Conservation (phyloP, 176 grass and related monocot species). For the Melocanna baccifera region DNA sequence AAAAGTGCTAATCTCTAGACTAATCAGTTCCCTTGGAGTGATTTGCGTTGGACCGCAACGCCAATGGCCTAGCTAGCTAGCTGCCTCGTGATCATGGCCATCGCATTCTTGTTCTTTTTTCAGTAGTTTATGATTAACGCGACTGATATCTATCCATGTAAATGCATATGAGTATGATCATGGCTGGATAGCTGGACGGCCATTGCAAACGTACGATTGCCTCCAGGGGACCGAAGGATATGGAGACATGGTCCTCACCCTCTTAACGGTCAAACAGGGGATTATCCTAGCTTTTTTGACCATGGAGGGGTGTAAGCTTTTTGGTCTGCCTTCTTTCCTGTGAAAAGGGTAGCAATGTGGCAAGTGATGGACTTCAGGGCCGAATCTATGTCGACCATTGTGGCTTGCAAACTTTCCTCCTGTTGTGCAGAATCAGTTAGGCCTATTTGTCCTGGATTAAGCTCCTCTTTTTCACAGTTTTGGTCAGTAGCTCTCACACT, state of each 20-base stretch:
- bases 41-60: conserved; percentile 33
- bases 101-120: background rate
- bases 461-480: too few species aligned
- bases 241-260: conserved; percentile 52
- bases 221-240: background rate
- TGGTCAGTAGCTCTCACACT: background rate
- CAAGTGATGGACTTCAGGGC: conserved; percentile 9
- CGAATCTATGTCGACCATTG: conserved; percentile 14
- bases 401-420: background rate
- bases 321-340: background rate
- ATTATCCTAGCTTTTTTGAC: conserved; percentile 8
- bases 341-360: background rate
- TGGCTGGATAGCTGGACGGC: background rate
- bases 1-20: conserved; percentile 16
- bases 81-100: background rate
- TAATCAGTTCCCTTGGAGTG: background rate
- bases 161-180: too few species aligned
- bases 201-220: background rate
- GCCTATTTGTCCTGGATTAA: too few species aligned
- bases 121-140: conserved; percentile 18
- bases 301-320: background rate
- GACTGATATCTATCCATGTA: background rate
- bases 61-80: background rate
- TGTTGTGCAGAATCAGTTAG: background rate
- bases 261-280: conserved; percentile 31